These are phyloP conservation scores for Monosporascus cannonballus DNA, from an alignment of 2,329 filamentous ascomycete species.

Conservation along the genomic window DNA sequence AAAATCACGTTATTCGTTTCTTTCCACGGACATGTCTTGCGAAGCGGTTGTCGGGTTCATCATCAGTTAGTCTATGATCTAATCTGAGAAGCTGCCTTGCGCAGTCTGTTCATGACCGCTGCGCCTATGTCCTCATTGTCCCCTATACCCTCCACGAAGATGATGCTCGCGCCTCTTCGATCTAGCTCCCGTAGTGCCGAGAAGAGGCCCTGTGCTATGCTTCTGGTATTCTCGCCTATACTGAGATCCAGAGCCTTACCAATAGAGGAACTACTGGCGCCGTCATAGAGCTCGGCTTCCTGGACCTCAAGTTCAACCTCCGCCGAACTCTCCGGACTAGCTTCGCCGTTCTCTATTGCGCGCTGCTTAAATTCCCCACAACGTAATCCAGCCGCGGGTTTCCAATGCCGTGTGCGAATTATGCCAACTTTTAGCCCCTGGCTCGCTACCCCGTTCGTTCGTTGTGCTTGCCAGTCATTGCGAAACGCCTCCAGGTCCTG, in stretches of 20 bases:
- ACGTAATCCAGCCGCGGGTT: constrained; percentile 33
- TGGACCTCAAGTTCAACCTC: constrained; percentile 31
- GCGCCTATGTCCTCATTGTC: constrained; percentile 77
- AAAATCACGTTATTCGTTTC: constrained; percentile 15
- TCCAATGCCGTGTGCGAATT: constrained; percentile 52
- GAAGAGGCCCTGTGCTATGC: constrained; percentile 83
- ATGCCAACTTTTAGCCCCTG: constrained; percentile 37
- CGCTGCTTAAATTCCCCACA: constrained; percentile 25
- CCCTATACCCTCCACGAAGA: constrained; percentile 84
- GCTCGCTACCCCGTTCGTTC: constrained; percentile 8
- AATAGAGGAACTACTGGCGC: constrained; percentile 21
- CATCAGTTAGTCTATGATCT: constrained; percentile 37
- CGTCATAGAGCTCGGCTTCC: constrained; percentile 32
- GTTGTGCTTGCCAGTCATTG: constrained; percentile 6
- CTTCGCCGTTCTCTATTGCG: constrained; percentile 19
- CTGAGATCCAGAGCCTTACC: constrained; percentile 60
- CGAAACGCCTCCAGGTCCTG: constrained; percentile 26
- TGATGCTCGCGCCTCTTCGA: constrained; percentile 68
- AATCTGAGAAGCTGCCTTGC: constrained; percentile 66
- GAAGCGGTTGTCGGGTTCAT: constrained; percentile 16
- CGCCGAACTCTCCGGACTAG: constrained; percentile 12
- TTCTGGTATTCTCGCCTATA: constrained; percentile 63
- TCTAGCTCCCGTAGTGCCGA: constrained; percentile 83
- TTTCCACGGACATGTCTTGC: constrained; percentile 15
- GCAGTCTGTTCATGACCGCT: constrained; percentile 77